Percentiles rank a stretch among this genome's conserved stretches.
phyloP scores from a whole-genome alignment of 306 rosid species.

The Cyclanthera cordifolia region DNA sequence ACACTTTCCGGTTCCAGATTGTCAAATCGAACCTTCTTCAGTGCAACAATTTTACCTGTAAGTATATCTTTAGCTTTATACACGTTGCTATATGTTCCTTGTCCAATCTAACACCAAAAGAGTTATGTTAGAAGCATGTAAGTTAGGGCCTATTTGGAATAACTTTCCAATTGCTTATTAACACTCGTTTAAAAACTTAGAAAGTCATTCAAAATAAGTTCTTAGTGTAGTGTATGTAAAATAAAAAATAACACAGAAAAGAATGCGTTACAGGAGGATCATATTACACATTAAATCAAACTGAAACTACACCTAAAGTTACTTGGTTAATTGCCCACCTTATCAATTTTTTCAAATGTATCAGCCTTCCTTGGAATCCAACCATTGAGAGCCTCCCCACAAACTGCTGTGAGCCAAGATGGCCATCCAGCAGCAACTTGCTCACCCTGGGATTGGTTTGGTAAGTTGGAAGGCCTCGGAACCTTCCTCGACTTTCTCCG shows the following conservation, averaged over 20 bases:
- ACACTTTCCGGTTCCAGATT: constrained; percentile 67
- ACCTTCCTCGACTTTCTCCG: constrained; percentile 38
- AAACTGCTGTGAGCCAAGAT: constrained; percentile 57
- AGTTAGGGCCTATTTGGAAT: background rate
- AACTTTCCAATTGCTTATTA: no score
- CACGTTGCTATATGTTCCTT: constrained; percentile 73
- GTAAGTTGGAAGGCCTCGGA: constrained; percentile 34
- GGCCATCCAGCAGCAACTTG: constrained; percentile 70
- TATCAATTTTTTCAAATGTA: constrained; percentile 58
- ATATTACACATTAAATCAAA: constrained; percentile 2
- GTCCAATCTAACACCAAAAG: constrained; percentile 44
- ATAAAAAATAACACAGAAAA: background rate
- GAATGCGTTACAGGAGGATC: background rate
- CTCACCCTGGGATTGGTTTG: constrained; percentile 45
- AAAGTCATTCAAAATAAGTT: no score
- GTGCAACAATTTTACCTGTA: constrained; percentile 60
- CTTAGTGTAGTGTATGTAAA: background rate
- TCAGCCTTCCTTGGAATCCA: constrained; percentile 66
- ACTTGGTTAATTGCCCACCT: constrained; percentile 24
- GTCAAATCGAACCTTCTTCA: constrained; percentile 71
- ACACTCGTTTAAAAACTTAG: no score
- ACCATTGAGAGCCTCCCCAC: constrained; percentile 62
- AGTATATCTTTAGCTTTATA: constrained; percentile 62
- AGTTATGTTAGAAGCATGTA: background rate
- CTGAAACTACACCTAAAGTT: constrained; percentile 1